A percentile compares a stretch with the other conserved stretches of the same genome.
These are phyloP conservation scores for Lachancea kluyveri DNA, from an alignment of 805 yeast species.

Conservation along the genomic window DNA sequence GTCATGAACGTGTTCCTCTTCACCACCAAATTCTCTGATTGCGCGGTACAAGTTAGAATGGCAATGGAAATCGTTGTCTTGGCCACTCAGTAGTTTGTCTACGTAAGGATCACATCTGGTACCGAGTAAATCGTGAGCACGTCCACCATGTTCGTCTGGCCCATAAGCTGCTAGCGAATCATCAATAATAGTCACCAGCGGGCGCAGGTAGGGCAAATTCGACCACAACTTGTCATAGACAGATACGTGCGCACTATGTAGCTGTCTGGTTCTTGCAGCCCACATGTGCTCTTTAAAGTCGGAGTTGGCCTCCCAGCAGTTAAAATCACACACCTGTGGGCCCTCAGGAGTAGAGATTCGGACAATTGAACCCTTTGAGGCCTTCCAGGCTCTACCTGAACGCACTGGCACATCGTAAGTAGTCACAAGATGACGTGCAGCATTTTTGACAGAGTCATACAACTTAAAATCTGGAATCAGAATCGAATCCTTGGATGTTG, in stretches of 20 bases:
- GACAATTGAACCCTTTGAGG: slow-evolving; percentile 55
- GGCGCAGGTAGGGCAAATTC: slow-evolving; percentile 57
- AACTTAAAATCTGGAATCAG: slow-evolving; percentile 10
- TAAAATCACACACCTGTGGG: slow-evolving; percentile 66
- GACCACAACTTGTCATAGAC: slow-evolving; percentile 62
- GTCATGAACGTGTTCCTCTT: slow-evolving; percentile 63
- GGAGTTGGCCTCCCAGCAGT: slow-evolving; percentile 50
- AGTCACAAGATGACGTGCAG: slow-evolving; percentile 5
- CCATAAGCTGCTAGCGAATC: slow-evolving; percentile 50
- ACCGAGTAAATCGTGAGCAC: slow-evolving; percentile 60
- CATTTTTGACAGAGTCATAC: slow-evolving; percentile 8
- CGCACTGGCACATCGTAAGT: slow-evolving; percentile 36
- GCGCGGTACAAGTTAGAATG: slow-evolving; percentile 60
- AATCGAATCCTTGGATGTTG: slow-evolving; percentile 13
- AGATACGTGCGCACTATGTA: slow-evolving; percentile 57
- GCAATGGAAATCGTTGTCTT: slow-evolving; percentile 61
- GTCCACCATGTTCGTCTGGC: slow-evolving; percentile 59
- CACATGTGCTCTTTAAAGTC: slow-evolving; percentile 61
- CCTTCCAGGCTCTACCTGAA: slow-evolving; percentile 55
- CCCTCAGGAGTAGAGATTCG: slow-evolving; percentile 61
- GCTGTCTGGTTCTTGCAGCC: slow-evolving; percentile 65
- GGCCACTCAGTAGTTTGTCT: slow-evolving; percentile 56
- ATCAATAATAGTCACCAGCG: slow-evolving; percentile 56
- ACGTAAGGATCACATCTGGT: slow-evolving; percentile 68
- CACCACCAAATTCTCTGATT: slow-evolving; percentile 51